Conservation (phyloP, 306 rosid species). For the Glycine tomentella region DNA sequence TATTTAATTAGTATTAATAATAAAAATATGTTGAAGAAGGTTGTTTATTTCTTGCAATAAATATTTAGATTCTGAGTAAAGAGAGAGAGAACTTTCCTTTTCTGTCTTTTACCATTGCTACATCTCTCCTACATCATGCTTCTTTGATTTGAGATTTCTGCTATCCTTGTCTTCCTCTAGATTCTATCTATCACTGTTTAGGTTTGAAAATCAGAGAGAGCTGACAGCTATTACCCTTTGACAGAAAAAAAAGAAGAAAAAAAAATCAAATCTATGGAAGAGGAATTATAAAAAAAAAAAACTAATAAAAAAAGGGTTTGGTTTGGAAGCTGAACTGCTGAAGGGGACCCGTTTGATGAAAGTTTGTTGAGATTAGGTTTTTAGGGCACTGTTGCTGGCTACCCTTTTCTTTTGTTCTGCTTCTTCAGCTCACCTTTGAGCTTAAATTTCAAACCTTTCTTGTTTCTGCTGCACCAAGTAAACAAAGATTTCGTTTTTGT, state of each 20-base stretch:
- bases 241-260: neutral
- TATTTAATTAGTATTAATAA: neutral
- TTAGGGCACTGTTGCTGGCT: slow-evolving; percentile 38
- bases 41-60: no score
- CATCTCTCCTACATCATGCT: slow-evolving; percentile 40
- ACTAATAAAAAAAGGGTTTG: slow-evolving; percentile 9
- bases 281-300: neutral
- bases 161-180: slow-evolving; percentile 51
- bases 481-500: slow-evolving; percentile 45
- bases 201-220: slow-evolving; percentile 48
- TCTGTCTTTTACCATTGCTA: slow-evolving; percentile 38
- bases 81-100: slow-evolving; percentile 60
- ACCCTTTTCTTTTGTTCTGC: slow-evolving; percentile 43
- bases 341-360: slow-evolving; percentile 49
- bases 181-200: slow-evolving; percentile 49
- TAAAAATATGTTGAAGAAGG: neutral
- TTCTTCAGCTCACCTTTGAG: slow-evolving; percentile 11
- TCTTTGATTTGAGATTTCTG: slow-evolving; percentile 55
- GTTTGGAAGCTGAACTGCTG: slow-evolving; percentile 54
- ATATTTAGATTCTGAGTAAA: slow-evolving; percentile 40
- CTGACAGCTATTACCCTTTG: slow-evolving; percentile 43
- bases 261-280: neutral
- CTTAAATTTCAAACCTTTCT: slow-evolving; percentile 52
- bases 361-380: slow-evolving; percentile 54
- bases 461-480: slow-evolving; percentile 34